Base-by-base conservation (phyloP, 139 green algal genomes). In the Coelastrella sp. region DNA sequence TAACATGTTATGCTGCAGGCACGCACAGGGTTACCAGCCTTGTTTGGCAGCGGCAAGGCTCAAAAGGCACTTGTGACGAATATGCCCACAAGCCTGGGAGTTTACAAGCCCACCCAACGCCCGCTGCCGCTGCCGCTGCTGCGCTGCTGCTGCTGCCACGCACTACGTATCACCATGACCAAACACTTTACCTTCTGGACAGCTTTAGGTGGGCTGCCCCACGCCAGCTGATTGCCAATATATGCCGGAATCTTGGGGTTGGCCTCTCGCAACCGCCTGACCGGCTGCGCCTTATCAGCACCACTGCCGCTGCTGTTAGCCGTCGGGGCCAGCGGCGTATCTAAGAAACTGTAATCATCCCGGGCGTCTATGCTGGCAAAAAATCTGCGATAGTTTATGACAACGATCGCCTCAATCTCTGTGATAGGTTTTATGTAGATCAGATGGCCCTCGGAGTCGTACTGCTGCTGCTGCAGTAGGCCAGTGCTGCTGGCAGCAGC, bases 281-380 rank as follows among this genome's bases (percentile, higher is more conserved):
- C 87, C 80, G 96, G 94, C 58, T 89, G 10, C 66, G 32, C 17
- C n/a, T 19, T 11, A 2, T 47, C 68, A 10, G 8, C 47, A 74
- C 65, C 71, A 59, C 83, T 17, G 83, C 64, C 20, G 61, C 57
- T 74, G 83, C 77, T 75, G 82, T 20, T 81, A 20, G 58, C 60
- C 56, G n/a, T 74, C 8, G 61, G 78, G 6, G 79, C 17, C 20
- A 89, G 11, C 4, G 94, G 94, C 0, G 94, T 94, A 14, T 96
- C 91, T 19, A 95, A 17, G 85, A 92, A 97, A 11, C 93, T 96
- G 66, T 93, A 97, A 80, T 97, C 95, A 83, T 91, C 65, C 11
- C 84, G 92, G 4, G 90, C 79, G 81, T 96, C 94, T 23, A 97
- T 90, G 59, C 89, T 76, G 0, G 80, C 64, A 68, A 93, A 92